Percentiles rank a stretch among this genome's conserved stretches.
Evolutionary conservation across 768 basidiomycete species (phyloP).

Genomic region (Chalciporus piperatus): DNA sequence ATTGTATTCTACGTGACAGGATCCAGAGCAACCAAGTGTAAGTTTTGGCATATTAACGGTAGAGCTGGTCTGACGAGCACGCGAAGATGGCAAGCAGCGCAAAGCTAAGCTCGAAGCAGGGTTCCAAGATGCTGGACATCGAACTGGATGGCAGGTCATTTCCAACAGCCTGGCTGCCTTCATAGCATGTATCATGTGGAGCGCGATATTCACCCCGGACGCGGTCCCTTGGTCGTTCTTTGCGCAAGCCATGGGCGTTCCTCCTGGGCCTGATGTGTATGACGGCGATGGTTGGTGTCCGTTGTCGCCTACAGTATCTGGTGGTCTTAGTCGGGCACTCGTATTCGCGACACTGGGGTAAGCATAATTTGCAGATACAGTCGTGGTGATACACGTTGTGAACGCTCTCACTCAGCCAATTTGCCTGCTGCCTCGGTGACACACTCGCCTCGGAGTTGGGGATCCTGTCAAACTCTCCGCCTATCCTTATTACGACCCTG

Average conservation of each 20-base stretch:
- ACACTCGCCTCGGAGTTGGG: slow-evolving; percentile 94
- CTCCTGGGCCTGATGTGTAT: slow-evolving; percentile 30
- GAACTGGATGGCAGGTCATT: slow-evolving; percentile 78
- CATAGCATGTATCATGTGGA: slow-evolving; percentile 62
- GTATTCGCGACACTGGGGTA: slow-evolving; percentile 68
- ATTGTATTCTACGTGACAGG: slow-evolving; percentile 79
- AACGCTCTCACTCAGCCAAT: slow-evolving; percentile 52
- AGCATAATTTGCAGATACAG: slow-evolving; percentile 19
- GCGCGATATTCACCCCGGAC: slow-evolving; percentile 49
- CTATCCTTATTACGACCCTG: slow-evolving; percentile 77
- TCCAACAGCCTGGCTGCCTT: slow-evolving; percentile 73
- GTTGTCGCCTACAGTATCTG: slow-evolving; percentile 38
- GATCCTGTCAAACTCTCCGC: slow-evolving; percentile 68
- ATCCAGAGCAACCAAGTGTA: slow-evolving; percentile 80
- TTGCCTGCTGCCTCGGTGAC: slow-evolving; percentile 86
- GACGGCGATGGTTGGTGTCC: slow-evolving; percentile 59
- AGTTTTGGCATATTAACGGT: slow-evolving; percentile 19
- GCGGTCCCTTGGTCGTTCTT: slow-evolving; percentile 37
- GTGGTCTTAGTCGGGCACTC: slow-evolving; percentile 58
- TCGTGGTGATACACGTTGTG: background rate
- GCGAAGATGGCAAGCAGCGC: slow-evolving; percentile 63
- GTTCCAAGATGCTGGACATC: slow-evolving; percentile 69
- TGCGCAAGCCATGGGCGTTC: slow-evolving; percentile 6
- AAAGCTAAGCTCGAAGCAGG: slow-evolving; percentile 81
- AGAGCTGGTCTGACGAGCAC: background rate